Percentiles rank a stretch among this genome's conserved stretches.
phyloP scores from a whole-genome alignment of 768 basidiomycete genomes.

The Steccherinum ochraceum region DNA sequence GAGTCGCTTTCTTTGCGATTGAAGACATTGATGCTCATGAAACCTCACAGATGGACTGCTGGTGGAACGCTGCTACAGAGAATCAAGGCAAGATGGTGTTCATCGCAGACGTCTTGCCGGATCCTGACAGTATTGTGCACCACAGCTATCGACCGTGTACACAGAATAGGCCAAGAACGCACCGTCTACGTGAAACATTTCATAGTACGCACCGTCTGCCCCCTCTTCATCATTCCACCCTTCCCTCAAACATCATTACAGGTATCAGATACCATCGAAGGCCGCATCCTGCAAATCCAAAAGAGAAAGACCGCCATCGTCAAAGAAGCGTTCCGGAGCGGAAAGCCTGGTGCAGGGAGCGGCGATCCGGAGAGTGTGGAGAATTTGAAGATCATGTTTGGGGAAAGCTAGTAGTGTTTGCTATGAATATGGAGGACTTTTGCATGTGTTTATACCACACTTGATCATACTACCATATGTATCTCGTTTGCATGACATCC shows the following conservation, averaged over 20 bases:
- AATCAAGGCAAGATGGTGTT: constrained; percentile 50
- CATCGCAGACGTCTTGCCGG: not conserved
- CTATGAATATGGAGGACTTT: too few species aligned
- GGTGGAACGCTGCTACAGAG: constrained; percentile 86
- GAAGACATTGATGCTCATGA: not conserved
- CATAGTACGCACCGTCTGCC: constrained; percentile 48
- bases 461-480: too few species aligned
- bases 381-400: constrained; percentile 80
- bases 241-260: constrained; percentile 20
- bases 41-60: constrained; percentile 72
- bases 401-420: constrained; percentile 21
- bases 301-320: constrained; percentile 83
- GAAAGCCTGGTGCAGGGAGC: constrained; percentile 32
- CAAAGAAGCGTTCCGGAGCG: constrained; percentile 68
- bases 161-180: constrained; percentile 78
- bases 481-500: too few species aligned
- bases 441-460: too few species aligned
- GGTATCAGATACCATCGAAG: constrained; percentile 73
- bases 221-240: too few species aligned
- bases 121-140: not conserved
- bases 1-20: constrained; percentile 11
- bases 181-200: constrained; percentile 82
- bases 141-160: constrained; percentile 78
- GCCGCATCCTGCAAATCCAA: constrained; percentile 75
- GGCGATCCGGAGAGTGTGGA: constrained; percentile 68